Base-by-base conservation (phyloP, 2,329 filamentous ascomycete genomes). In the Xylariales sp. region DNA sequence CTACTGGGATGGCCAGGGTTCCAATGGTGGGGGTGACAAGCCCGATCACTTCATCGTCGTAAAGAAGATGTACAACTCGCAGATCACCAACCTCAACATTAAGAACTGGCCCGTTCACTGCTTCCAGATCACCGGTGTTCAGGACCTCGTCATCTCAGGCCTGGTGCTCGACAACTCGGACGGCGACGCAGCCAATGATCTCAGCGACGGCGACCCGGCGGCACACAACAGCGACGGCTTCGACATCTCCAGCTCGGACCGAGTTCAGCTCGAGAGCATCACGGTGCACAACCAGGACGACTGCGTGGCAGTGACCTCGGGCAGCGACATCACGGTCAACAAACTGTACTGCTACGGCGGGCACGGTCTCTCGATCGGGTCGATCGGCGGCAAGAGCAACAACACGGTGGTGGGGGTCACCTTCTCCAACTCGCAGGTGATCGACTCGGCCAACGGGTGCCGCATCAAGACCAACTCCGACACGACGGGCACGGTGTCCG, bases 221-320 rank as follows among this genome's bases (percentile, higher is more conserved):
- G 65, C 61, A 6, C 64, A 70, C 48, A 79, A 79, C 61, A 79
- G 74, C 3, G 75, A 79, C 48, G 70, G 61, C 13, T 75, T 74
- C 45, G 69, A 75, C 44, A 59, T 76, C 29, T 68, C 69, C 27
- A 59, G 53, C 23, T 70, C 64, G 13, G 62, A 57, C 17, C 62
- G 62, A 24, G 59, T 78, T 25, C 67, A 60, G 35, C 77, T 80
- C 52, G 61, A 61, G 36, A 66, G 67, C 29, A 71, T 72, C 18
- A 65, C 59, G 38, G 62, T 78, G 38, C 64, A 71, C 52, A 78
- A 78, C 60, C 76, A 79, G 56, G 75, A 80, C 43, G 76, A 79
- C 50, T 80, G 75, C 49, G 56, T 79, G 10, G 76, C 75, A 23
- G 60, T 79, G 48, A 79, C 78, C 61, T 76, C 70, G 3, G 74